phyloP scores from a whole-genome alignment of 2,329 filamentous ascomycete species.

The Aspergillus sp. region DNA sequence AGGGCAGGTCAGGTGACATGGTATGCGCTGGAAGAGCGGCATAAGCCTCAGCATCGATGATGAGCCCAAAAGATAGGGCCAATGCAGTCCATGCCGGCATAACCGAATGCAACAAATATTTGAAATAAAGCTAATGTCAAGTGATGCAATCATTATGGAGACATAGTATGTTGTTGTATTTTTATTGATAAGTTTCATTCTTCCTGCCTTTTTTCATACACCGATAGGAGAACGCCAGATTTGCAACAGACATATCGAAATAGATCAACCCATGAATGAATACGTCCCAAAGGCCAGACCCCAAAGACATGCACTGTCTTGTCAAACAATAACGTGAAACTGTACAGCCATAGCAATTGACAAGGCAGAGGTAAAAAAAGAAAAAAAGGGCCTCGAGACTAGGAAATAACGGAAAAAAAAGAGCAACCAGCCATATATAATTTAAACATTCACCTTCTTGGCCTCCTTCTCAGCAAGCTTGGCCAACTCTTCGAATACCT shows the following conservation, averaged over 20 bases:
- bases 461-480: slow-evolving; percentile 57
- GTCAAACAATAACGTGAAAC: slow-evolving; percentile 31
- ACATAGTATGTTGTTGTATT: no score
- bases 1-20: no score
- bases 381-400: slow-evolving; percentile 20
- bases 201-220: slow-evolving; percentile 34
- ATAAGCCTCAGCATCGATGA: no score
- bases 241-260: slow-evolving; percentile 31
- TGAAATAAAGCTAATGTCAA: no score
- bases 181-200: no score
- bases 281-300: slow-evolving; percentile 32
- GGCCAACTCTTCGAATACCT: slow-evolving; percentile 52
- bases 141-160: no score
- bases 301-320: slow-evolving; percentile 34
- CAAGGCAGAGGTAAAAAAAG: slow-evolving; percentile 6
- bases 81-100: no score
- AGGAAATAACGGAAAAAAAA: slow-evolving; percentile 17
- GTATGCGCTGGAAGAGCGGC: no score
- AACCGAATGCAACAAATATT: no score
- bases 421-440: slow-evolving; percentile 13
- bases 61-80: no score
- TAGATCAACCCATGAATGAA: slow-evolving; percentile 26
- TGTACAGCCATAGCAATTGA: slow-evolving; percentile 30
- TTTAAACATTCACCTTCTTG: slow-evolving; percentile 51
- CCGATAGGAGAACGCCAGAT: slow-evolving; percentile 34